Base-by-base conservation (phyloP, 2,329 filamentous ascomycete genomes). In the Xylaria polymorpha region DNA sequence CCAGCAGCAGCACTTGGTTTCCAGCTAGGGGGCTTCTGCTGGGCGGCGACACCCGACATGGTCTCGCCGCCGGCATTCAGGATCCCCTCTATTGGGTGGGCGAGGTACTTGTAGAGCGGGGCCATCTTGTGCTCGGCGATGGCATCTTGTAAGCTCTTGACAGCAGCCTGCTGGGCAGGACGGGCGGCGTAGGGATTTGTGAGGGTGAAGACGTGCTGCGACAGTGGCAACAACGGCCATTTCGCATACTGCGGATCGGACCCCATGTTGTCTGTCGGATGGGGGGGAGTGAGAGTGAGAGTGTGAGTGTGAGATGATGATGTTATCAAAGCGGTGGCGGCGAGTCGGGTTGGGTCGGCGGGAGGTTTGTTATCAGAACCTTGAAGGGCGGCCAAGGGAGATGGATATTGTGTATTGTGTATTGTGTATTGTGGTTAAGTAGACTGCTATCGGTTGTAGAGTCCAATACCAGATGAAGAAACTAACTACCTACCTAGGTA, bases 61-160 rank as follows among this genome's bases (percentile, higher is more conserved):
- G 83, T 86, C 78, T 97, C 93, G 72, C 92, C 92, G 48, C 90
- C 83, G 63, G 85, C 84, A 80, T 97, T 97, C 79, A 97, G 84
- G 71, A 96, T 90, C 70, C 94, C 94, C 71, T 96, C 92, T 71
- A 88, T 86, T 7, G 93, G 93, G 78, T 96, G 92, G 71, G 93
- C 92, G 60, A 97, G 87, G 80, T 94, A 92, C 78, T 91, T 90
- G 84, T 96, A 97, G 71, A 97, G 88, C 35, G 93, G 92, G 20
- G 93, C 93, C 92, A 96, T 96, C 84, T 94, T 93, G 81, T 95
- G 87, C 82, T 94, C 88, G 76, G 85, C 83, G 81, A 97, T 95
- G 81, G 91, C 92, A 87, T 94, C 90, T 85, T 94, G 91, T 68
- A 97, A 86, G 70, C 86, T 85, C 82, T 93, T 92, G 74, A 91